Conservation (phyloP, 352 stramenopile genomes). For the Elongisporangium prolatum region DNA sequence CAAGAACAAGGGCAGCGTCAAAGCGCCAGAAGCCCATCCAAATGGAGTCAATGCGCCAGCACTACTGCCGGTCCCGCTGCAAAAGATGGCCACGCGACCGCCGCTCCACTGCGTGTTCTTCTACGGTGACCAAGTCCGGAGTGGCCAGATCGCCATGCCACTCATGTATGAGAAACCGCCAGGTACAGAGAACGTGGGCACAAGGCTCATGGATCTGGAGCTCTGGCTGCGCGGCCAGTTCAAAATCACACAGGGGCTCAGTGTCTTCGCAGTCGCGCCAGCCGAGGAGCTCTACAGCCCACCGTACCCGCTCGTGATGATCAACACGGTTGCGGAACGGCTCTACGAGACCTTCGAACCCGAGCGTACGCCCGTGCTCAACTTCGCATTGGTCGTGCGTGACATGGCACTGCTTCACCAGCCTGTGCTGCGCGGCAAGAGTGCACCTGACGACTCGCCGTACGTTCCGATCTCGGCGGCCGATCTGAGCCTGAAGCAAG, state of each 20-base stretch:
- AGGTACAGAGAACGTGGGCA: slow-evolving; percentile 26
- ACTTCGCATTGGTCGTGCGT: slow-evolving; percentile 63
- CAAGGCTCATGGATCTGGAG: slow-evolving; percentile 68
- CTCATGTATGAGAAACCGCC: slow-evolving; percentile 54
- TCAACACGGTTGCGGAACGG: slow-evolving; percentile 58
- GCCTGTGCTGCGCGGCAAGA: slow-evolving; percentile 38
- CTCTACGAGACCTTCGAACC: slow-evolving; percentile 39
- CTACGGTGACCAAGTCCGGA: slow-evolving; percentile 48
- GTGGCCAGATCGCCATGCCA: slow-evolving; percentile 48
- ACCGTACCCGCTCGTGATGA: slow-evolving; percentile 71
- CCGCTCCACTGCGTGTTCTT: slow-evolving; percentile 73
- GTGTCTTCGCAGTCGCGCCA: slow-evolving; percentile 69
- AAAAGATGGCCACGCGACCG: slow-evolving; percentile 23
- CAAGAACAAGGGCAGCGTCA: background rate
- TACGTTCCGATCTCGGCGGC: slow-evolving; percentile 59
- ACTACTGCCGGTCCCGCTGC: slow-evolving; percentile 10
- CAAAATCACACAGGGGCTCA: slow-evolving; percentile 41
- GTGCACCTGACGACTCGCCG: slow-evolving; percentile 37
- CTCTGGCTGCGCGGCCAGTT: slow-evolving; percentile 65
- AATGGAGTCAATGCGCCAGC: background rate
- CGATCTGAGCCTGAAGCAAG: slow-evolving; percentile 20
- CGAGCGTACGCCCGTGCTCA: slow-evolving; percentile 44
- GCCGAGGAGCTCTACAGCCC: slow-evolving; percentile 78
- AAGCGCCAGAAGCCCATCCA: background rate
- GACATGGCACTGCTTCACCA: slow-evolving; percentile 48